These are phyloP conservation scores for Solanum sejunctum DNA, from an alignment of 257 asterid species.

Conservation along the genomic window DNA sequence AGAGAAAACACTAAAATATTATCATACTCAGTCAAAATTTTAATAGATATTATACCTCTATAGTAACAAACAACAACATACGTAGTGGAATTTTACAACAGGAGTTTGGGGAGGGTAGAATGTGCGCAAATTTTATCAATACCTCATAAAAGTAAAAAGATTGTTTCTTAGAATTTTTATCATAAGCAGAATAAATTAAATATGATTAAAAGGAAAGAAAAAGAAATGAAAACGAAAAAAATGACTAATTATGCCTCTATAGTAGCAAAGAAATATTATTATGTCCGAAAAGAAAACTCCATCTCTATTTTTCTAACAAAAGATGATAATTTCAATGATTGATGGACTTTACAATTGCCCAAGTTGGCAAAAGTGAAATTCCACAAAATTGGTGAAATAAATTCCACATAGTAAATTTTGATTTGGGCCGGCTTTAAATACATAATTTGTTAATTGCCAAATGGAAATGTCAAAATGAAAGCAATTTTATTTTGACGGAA, in stretches of 20 bases:
- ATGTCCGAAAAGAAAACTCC: neutral
- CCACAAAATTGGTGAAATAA: neutral
- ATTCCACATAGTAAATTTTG: neutral
- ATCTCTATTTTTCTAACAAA: neutral
- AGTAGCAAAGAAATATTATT: neutral
- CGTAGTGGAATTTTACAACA: too few species aligned
- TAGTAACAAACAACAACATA: neutral
- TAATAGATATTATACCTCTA: neutral
- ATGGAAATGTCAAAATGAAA: neutral
- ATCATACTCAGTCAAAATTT: neutral
- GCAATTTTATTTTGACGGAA: neutral
- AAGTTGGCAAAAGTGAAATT: neutral
- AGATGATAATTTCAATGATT: neutral
- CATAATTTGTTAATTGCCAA: neutral
- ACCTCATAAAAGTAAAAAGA: too few species aligned
- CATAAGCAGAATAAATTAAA: too few species aligned
- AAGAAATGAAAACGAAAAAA: too few species aligned
- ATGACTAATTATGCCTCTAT: neutral
- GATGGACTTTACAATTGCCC: neutral
- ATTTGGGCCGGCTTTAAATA: neutral
- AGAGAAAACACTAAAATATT: neutral
- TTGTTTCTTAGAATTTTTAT: too few species aligned
- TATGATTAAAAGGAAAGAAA: too few species aligned
- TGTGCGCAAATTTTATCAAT: too few species aligned
- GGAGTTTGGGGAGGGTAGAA: too few species aligned